phyloP scores from a whole-genome alignment of 2,329 filamentous ascomycete genomes.

The Ophiosphaerella herpotricha region DNA sequence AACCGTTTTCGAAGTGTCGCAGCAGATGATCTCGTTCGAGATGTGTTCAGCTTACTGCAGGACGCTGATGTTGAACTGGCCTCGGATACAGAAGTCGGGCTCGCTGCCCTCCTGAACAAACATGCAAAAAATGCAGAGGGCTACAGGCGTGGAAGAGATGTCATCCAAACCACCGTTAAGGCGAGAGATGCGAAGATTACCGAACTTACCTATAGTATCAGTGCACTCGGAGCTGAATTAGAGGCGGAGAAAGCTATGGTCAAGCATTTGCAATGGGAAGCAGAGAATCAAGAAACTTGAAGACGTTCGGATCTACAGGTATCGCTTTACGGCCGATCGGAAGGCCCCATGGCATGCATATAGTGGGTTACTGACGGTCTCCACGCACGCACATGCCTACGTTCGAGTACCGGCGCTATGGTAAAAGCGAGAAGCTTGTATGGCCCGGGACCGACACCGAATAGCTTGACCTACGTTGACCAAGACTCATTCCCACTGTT shows the following conservation, averaged over 20 bases:
- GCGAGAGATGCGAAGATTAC: constrained; percentile 67
- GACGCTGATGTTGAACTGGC: constrained; percentile 48
- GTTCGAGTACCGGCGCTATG: too few relatives aligned
- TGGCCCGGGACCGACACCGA: too few relatives aligned
- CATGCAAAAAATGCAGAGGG: constrained; percentile 65
- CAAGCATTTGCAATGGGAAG: constrained; percentile 31
- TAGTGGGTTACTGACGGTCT: too few relatives aligned
- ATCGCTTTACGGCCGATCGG: neutral
- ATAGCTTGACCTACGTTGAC: too few relatives aligned
- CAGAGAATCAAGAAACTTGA: neutral
- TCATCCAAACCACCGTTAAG: constrained; percentile 65
- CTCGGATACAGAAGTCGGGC: constrained; percentile 13
- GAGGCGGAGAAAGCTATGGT: constrained; percentile 57
- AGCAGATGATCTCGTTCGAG: constrained; percentile 27
- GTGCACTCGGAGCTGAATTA: constrained; percentile 59
- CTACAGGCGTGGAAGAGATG: constrained; percentile 67
- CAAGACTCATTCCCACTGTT: too few relatives aligned
- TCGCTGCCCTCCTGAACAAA: constrained; percentile 39
- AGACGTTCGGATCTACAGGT: neutral
- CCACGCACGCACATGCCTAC: too few relatives aligned
- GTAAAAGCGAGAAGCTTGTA: too few relatives aligned
- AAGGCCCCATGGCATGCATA: too few relatives aligned
- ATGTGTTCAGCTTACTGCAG: constrained; percentile 58
- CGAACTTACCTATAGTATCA: constrained; percentile 70
- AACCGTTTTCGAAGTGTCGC: constrained; percentile 32